Base-by-base conservation (phyloP, 208 protist genomes). In the Angomonas deanei region DNA sequence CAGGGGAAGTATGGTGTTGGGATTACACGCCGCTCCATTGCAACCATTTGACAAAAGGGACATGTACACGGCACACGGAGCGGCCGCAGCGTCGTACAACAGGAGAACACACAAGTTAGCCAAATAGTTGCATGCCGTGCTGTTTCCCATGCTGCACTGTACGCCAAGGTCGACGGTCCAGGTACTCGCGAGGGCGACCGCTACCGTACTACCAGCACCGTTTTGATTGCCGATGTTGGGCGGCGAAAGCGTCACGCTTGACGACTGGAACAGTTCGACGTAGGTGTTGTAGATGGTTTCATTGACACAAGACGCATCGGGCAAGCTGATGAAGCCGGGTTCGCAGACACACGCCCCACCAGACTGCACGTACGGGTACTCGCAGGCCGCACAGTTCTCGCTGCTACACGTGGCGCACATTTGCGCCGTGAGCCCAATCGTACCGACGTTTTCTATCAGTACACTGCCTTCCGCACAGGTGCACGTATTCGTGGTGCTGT, bases 61-160 rank as follows among this genome's bases (percentile, higher is more conserved):
- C n/a, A 66, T 50, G 63, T 85, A 90, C 15, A 95, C 65, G 15
- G 70, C 70, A 46, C 86, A 95, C 1, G 89, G 81, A 13, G 71
- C 64, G 1, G 81, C 50, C 1, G 63, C 53, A 23, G 30, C 11
- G 19, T 85, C 33, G 64, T 92, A 92, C 19, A 69, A 27, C 79
- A 82, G 80, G 15, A 88, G 42, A 1, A 90, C 84, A 60, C 89
- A 95, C 42, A 95, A 39, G 36, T 95, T 95, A 0, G 72, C 70
- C 23, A 95, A 70, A 42, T 79, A 55, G 48, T 90, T 72, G 62
- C 89, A 95, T 21, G 75, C 76, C 0, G 71, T 80, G 34, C 27
- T 38, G 49, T 82, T 82, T 15, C 82, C 79, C 23, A 42, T 57
- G 1, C 19, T 26, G 65, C 89, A 95, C 39, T 71, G 52, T 24